phyloP scores from a whole-genome alignment of 2,329 filamentous ascomycete genomes.

The Sclerotinia borealis region DNA sequence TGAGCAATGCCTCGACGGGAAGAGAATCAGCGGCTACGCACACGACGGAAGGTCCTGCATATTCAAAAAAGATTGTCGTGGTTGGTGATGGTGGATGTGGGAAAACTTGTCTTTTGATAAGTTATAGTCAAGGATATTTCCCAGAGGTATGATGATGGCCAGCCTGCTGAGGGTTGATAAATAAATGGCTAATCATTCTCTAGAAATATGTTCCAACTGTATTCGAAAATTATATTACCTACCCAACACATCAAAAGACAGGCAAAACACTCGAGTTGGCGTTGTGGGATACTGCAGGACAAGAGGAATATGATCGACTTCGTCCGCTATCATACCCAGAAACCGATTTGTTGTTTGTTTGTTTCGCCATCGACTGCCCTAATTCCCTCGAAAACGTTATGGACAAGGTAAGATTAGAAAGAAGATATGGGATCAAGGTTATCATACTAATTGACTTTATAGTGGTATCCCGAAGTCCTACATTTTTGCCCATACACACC shows the following conservation, averaged over 20 bases:
- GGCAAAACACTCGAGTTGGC: conserved; percentile 96
- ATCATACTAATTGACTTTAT: conserved; percentile 12
- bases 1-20: conserved; percentile 65
- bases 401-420: conserved; percentile 70
- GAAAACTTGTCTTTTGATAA: conserved; percentile 97
- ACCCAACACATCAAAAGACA: conserved; percentile 78
- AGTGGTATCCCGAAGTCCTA: conserved; percentile 99
- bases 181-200: neutral
- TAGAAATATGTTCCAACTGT: conserved; percentile 99
- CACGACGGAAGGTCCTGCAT: conserved; percentile 83
- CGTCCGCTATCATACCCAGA: conserved; percentile 95
- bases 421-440: neutral
- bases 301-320: conserved; percentile 96
- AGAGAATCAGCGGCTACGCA: conserved; percentile 75
- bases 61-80: conserved; percentile 99
- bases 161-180: conserved; percentile 23
- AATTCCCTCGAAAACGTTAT: conserved; percentile 97
- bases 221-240: conserved; percentile 99
- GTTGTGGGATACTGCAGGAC: conserved; percentile 96
- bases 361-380: conserved; percentile 97
- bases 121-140: conserved; percentile 97
- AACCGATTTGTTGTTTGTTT: conserved; percentile 96
- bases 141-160: conserved; percentile 65
- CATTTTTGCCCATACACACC: conserved; percentile 98
- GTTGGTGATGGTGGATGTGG: conserved; percentile 97